Evolutionary conservation across 2,329 filamentous ascomycete species (phyloP), one percentile per base, ranked within the genome.

Genomic region (Cladosporium sp.): DNA sequence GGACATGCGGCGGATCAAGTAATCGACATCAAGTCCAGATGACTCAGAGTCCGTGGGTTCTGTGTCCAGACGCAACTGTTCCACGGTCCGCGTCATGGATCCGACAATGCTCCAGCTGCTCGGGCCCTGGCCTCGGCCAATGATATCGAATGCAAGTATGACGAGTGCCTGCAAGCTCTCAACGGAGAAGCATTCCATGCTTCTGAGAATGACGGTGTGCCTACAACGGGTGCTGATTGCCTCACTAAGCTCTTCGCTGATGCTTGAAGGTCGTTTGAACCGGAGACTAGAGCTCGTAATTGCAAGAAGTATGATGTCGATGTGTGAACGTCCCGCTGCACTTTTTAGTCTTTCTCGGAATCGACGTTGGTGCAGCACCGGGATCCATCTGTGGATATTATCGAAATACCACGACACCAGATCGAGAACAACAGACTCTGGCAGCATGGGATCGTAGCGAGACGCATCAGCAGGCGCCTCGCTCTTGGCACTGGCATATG

Each of bases 111-210:
- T 55, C 51, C 51, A 32, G 24, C 24, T 55, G 26, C 51, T 55
- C 26, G 51, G 51, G 28, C 51, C 51, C 51, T 55, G 51, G 3
- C 51, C 51, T 18, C 24, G 24, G 28, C 26, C 51, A 30, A 55
- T 32, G 51, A 55, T 55, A 30, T 55, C 51, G 21, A 55, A 55
- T 28, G 51, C 51, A 30, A 55, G 51, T 28, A 55, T 55, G 51
- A 55, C 51, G 51, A 55, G 51, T 32, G 51, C 51, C 26, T 55
- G 51, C 51, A 55, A 4, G 15, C 51, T 55, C 28, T 55, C 51
- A n/a, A 55, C 51, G 26, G 51, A 55, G 28, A 55, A 55, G 24
- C 51, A 10, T 55, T 55, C 21, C 51, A 55, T 55, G 51, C 51
- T 55, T 18, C 51, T 55, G 21, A 55, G 51, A 30, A 55, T 55